Evolutionary conservation across 2,329 filamentous ascomycete genomes (phyloP).

Genomic region (Pestalotiopsis sp.): DNA sequence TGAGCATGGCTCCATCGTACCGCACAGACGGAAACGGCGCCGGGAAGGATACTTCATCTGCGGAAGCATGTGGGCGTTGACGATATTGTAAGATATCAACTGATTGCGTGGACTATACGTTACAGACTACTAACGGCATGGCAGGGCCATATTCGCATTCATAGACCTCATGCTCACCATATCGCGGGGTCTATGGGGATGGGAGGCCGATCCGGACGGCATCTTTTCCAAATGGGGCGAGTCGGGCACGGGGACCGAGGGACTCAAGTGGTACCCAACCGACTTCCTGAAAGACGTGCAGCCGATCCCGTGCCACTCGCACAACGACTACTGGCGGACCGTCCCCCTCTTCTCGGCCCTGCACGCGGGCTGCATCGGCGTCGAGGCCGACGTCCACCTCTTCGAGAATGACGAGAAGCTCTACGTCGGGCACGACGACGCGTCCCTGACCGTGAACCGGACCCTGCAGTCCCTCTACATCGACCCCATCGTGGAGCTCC

Average conservation of each 20-base stretch:
- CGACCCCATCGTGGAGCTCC: constrained; percentile 61
- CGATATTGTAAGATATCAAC: constrained; percentile 35
- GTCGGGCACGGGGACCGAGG: constrained; percentile 33
- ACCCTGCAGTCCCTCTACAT: constrained; percentile 68
- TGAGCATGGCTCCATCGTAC: neutral
- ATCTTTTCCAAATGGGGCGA: constrained; percentile 30
- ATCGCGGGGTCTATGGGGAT: constrained; percentile 31
- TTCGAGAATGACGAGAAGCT: constrained; percentile 50
- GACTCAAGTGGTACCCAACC: constrained; percentile 48
- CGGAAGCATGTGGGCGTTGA: constrained; percentile 37
- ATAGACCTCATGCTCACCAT: constrained; percentile 34
- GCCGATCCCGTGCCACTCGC: constrained; percentile 65
- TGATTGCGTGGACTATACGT: neutral
- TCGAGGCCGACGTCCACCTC: constrained; percentile 73
- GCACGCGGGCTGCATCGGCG: constrained; percentile 59
- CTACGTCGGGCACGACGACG: constrained; percentile 64
- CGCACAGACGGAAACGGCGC: constrained; percentile 17
- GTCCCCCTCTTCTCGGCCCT: constrained; percentile 66
- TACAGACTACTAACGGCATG: constrained; percentile 19
- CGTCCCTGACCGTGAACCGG: constrained; percentile 53
- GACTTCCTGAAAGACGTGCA: constrained; percentile 56
- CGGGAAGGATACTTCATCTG: constrained; percentile 32
- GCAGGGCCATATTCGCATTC: constrained; percentile 34
- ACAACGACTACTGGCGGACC: constrained; percentile 72
- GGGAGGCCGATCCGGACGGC: constrained; percentile 30